These are phyloP conservation scores for Aspergillus sclerotioniger DNA, from an alignment of 495 filamentous ascomycete genomes.

Conservation along the genomic window DNA sequence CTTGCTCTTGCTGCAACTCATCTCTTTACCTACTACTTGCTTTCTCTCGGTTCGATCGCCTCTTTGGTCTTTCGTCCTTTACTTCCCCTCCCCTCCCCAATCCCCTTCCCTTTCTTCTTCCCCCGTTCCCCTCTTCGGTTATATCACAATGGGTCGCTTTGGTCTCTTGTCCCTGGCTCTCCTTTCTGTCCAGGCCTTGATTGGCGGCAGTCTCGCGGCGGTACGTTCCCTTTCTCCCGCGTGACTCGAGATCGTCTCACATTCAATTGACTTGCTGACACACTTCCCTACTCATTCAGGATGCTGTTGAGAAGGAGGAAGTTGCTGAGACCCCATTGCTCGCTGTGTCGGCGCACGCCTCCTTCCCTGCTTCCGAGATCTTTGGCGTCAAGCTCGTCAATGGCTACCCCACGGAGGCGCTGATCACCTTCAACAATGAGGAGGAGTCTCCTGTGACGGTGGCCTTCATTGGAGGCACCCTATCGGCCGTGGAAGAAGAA, in stretches of 20 bases:
- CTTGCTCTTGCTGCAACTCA: too few relatives aligned
- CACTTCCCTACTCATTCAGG: conserved; percentile 21
- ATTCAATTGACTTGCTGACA: conserved; percentile 29
- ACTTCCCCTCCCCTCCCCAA: conserved; percentile 9
- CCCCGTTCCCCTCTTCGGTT: conserved; percentile 18
- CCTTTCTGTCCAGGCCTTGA: conserved; percentile 65
- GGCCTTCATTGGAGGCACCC: conserved; percentile 71
- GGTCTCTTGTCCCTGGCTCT: conserved; percentile 69
- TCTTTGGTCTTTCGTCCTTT: conserved; percentile 7
- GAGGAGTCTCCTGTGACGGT: conserved; percentile 76
- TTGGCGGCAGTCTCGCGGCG: conserved; percentile 57
- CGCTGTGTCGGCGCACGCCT: conserved; percentile 70
- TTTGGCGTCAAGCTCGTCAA: conserved; percentile 97
- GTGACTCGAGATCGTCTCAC: conserved; percentile 10
- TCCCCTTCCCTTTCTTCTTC: conserved; percentile 19
- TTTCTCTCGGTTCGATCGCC: conserved; percentile 15
- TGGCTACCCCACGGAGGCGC: conserved; percentile 77
- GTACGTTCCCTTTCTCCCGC: conserved; percentile 47
- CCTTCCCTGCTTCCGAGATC: conserved; percentile 85
- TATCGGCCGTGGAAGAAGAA: conserved; percentile 61
- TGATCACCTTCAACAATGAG: conserved; percentile 79
- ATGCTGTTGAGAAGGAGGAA: conserved; percentile 47
- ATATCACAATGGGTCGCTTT: conserved; percentile 66
- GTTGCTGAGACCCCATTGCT: conserved; percentile 56
- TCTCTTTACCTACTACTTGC: neutral